Base-by-base conservation (phyloP, 768 basidiomycete species). In the Lentinula detonsa region DNA sequence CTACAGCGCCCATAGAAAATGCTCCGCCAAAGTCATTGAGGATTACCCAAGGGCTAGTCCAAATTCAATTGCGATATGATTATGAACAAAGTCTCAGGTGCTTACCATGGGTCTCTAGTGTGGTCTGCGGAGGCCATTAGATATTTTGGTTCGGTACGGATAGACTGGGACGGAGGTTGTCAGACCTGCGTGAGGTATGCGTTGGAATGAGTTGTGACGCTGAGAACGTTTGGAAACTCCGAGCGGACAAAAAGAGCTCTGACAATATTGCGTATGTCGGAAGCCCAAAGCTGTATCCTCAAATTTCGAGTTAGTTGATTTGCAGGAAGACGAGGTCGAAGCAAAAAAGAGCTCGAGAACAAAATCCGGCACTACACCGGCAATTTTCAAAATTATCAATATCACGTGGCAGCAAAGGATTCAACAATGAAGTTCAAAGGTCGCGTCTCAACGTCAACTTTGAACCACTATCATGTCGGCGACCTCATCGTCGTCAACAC, bases 21-120 rank as follows among this genome's bases (percentile, higher is more conserved):
- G 95, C 95, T 63, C 94, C 95, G 62, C 96, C 95, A 74, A 95
- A 96, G 79, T 98, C 96, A 80, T 93, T 97, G 68, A 98, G 87
- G 71, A 98, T 91, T 57, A 98, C 95, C 93, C 95, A 98, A 68
- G 96, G 96, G 76, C 96, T 98, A 68, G 35, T 53, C 28, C 50
- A 28, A 46, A 43, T 53, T 52, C 21, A 57, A 13, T 46, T 11
- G 8, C 1, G 13, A 16, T 28, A 28, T 28, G 11, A 1, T 34
- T 18, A 39, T 15, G 21, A 37, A 43, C 18, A n/a, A 31, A 9
- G 34, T n/a, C 28, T 23, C 11, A 33, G 23, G 56, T 23, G 65
- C 81, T 63, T 70, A 89, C 93, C 94, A 96, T 62, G 93, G 94
- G 75, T 96, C 94, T 75, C 94, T 79, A 59, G 93, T 92, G 76